Base-by-base conservation (phyloP, 495 filamentous ascomycete genomes). In the Penicillium silybi region DNA sequence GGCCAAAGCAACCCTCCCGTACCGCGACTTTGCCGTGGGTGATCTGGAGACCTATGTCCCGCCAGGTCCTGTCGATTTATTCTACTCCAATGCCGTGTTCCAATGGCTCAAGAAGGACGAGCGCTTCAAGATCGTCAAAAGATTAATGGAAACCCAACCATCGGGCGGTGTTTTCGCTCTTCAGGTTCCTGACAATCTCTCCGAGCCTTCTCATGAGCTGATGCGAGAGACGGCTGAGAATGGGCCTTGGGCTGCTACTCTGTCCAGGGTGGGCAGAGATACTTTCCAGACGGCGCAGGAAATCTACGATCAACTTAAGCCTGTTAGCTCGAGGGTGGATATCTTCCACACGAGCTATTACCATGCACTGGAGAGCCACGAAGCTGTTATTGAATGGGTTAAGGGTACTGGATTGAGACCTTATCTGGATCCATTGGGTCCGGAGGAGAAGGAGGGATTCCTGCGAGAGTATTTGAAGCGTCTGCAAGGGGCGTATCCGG, bases 371-470 rank as follows among this genome's bases (percentile, higher is more conserved):
- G 67, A 63, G 6, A 67, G 57, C 10, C 76, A 75, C 35, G 51
- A 58, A 35, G 75, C 66, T 19, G 72, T 84, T 41, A 72, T 82
- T 17, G 77, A 80, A 57, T 84, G 80, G 80, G 77, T 82, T 1
- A 75, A 75, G 59, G 75, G 76, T 6, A 81, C 76, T 4, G 80
- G 79, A 9, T 55, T 84, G 52, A 58, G 66, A 54, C 80, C 80
- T 3, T 82, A 71, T 52, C 19, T 82, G 46, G 66, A 78, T 56
- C 65, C 68, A 8, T 57, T 80, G 48, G 45, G 54, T 1, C 37
- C 43, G 1, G 55, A 63, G 4, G 68, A 75, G 40, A 66, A 56
- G 49, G 61, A 66, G 27, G 64, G 26, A 7, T 80, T 75, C 48
- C 53, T 79, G 59, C 38, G 57, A 6, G 64, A 58, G 20, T 80